A percentile compares a stretch with the other conserved stretches of the same genome.
These are phyloP conservation scores for Decorospora gaudefroyi DNA, from an alignment of 2,329 filamentous ascomycete species.

Conservation along the genomic window DNA sequence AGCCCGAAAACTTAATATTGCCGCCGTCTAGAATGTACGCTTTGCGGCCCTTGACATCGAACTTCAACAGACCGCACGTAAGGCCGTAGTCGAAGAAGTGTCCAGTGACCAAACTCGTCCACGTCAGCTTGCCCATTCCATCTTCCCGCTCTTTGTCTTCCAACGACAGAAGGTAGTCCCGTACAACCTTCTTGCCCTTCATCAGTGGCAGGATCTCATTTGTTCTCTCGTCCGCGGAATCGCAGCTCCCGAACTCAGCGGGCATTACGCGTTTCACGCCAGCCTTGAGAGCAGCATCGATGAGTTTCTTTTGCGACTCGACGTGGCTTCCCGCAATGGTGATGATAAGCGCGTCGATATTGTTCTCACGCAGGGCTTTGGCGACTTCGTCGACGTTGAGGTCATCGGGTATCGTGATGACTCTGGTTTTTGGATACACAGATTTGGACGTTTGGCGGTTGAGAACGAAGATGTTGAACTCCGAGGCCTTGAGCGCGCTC, in stretches of 20 bases:
- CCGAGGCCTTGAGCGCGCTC: constrained; percentile 36
- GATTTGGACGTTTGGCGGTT: constrained; percentile 45
- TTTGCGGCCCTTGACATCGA: constrained; percentile 57
- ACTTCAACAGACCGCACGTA: constrained; percentile 55
- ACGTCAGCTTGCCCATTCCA: constrained; percentile 52
- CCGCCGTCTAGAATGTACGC: constrained; percentile 64
- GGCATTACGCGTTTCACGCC: constrained; percentile 66
- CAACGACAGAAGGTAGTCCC: constrained; percentile 56
- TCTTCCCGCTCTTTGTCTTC: constrained; percentile 47
- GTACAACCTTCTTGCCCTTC: constrained; percentile 53
- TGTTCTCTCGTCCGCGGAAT: constrained; percentile 48
- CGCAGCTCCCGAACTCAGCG: constrained; percentile 61
- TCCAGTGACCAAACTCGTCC: constrained; percentile 64
- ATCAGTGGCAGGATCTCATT: constrained; percentile 58
- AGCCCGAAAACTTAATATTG: constrained; percentile 58
- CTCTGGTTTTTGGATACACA: constrained; percentile 50
- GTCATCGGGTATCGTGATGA: constrained; percentile 49
- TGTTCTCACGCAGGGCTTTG: constrained; percentile 51
- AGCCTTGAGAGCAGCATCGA: constrained; percentile 62
- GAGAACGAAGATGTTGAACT: constrained; percentile 42
- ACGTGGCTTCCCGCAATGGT: constrained; percentile 54
- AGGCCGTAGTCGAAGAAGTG: constrained; percentile 67
- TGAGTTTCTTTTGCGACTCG: constrained; percentile 55
- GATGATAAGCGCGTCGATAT: constrained; percentile 57
- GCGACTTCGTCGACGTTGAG: constrained; percentile 38